Base-by-base conservation (phyloP, 1,139 yeast genomes). In the Geotrichum australiense region DNA sequence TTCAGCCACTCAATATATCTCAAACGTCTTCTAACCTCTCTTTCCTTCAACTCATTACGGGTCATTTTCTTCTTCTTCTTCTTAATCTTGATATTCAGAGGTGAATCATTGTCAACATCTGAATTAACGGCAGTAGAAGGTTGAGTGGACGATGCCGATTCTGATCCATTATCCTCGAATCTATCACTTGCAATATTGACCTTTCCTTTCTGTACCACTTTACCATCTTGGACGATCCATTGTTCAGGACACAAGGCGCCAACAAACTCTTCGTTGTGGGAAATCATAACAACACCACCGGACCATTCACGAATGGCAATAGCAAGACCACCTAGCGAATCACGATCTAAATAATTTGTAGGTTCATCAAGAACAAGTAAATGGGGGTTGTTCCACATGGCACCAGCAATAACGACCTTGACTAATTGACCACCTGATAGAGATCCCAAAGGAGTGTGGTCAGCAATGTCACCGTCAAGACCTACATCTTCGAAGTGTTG, bases 301-400 rank as follows among this genome's bases (percentile, higher is more conserved):
- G 77, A 66, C 97, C 97, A 91, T 64, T 87, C 96, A 66, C 96
- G 80, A 58, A 91, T 91, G 43, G 98, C 98, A 55, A 89, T 78
- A 15, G 98, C 97, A 54, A 91, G 74, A 38, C 97, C 98, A 61
- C 98, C 98, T 50, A 91, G 72, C 20, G 97, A 89, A 63, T 91
- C 98, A 70, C 98, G 80, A 67, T 91, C 98, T 68, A 91, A 73
- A 73, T 91, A 91, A 69, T 91, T 91, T 58, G 98, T 91, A 62
- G 98, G 98, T 75, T 91, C 98, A 66, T 91, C 98, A 52, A 91
- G 74, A 32, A 91, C 98, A 51, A 91, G 76, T 66, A 91, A 74
- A 66, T 91, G 98, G n/a, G 98, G 98, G 62, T 91, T 91, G 68
- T 91, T 89, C 98, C 98, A 91, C 94, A 91, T 91, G 52, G 97